These are phyloP conservation scores for Arabis alpina DNA, from an alignment of 345 rosid species.

Conservation along the genomic window DNA sequence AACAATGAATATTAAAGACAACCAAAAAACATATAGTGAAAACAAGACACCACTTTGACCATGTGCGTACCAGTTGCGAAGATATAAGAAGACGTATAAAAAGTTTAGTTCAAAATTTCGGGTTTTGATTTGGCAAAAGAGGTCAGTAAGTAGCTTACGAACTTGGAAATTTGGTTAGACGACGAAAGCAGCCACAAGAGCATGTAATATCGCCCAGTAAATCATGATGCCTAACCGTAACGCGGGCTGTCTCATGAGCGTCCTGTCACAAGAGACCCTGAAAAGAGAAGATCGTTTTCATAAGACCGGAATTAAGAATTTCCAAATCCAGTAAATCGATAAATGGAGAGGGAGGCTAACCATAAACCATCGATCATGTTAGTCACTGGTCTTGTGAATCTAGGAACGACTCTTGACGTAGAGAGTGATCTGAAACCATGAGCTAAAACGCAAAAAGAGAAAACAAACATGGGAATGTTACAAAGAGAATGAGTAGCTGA, in stretches of 20 bases:
- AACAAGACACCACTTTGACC: constrained; percentile 26
- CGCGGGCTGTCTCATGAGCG: constrained; percentile 90
- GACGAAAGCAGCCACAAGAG: constrained; percentile 67
- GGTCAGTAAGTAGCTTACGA: constrained; percentile 27
- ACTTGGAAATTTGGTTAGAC: constrained; percentile 51
- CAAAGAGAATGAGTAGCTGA: constrained; percentile 4
- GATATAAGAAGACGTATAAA: background rate
- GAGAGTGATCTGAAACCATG: constrained; percentile 97
- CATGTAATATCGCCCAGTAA: constrained; percentile 90
- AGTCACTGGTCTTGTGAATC: constrained; percentile 76
- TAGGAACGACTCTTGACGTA: constrained; percentile 77
- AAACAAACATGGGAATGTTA: constrained; percentile 13
- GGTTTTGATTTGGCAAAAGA: background rate
- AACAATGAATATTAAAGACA: constrained; percentile 24
- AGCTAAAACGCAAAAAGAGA: constrained; percentile 44
- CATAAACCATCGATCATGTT: constrained; percentile 91
- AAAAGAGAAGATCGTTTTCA: constrained; percentile 9
- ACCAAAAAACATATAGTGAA: background rate
- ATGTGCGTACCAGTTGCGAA: constrained; percentile 26
- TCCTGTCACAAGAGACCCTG: constrained; percentile 97
- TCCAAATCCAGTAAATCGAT: constrained; percentile 9
- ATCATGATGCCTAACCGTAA: constrained; percentile 82
- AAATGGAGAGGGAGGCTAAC: constrained; percentile 45
- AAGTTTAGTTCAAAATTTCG: background rate
- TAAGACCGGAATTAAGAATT: background rate